phyloP scores from a whole-genome alignment of 495 filamentous ascomycete species.

The Talaromyces thailandensis region DNA sequence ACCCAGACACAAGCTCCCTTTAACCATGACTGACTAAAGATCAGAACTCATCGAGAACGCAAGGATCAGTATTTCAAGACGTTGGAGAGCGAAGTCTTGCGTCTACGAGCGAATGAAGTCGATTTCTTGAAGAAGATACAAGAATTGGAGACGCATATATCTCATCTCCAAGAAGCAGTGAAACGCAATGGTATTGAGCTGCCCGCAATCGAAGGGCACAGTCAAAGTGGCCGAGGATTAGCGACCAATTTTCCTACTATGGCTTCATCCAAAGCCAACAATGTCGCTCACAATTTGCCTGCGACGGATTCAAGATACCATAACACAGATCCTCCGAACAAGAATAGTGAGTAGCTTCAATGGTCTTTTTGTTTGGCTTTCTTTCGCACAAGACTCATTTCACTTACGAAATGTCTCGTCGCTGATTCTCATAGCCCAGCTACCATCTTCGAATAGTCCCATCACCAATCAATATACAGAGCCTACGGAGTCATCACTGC shows the following conservation, averaged over 20 bases:
- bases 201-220: not conserved
- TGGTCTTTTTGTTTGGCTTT: not conserved
- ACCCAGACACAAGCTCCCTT: not conserved
- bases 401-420: not conserved
- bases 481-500: not conserved
- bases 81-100: conserved; percentile 25
- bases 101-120: conserved; percentile 20
- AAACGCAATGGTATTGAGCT: not conserved
- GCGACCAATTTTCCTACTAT: not conserved
- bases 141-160: conserved; percentile 6
- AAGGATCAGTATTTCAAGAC: conserved; percentile 30
- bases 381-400: not conserved
- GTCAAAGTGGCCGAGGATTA: not conserved
- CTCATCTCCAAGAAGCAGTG: conserved; percentile 11
- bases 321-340: not conserved
- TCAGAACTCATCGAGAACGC: conserved; percentile 25
- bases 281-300: not conserved
- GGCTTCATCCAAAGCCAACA: not conserved
- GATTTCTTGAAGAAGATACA: conserved; percentile 17
- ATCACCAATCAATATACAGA: not conserved
- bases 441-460: not conserved
- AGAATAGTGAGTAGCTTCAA: not conserved
- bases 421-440: not conserved
- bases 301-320: not conserved
- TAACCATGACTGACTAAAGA: not conserved